Conservation (phyloP, 2,329 filamentous ascomycete species). For the Pseudocercospora ulei region DNA sequence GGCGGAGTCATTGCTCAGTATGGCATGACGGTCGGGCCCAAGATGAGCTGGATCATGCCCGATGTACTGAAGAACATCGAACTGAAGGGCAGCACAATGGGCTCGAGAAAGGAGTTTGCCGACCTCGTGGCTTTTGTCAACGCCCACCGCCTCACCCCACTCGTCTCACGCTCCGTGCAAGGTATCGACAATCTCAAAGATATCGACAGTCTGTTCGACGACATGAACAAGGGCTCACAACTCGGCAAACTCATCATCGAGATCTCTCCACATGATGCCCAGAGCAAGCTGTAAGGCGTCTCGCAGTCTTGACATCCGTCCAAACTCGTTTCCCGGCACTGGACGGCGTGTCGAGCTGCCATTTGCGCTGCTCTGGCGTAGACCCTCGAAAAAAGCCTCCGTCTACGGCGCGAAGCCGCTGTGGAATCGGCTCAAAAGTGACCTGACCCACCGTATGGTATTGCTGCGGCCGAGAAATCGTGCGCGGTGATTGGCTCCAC, state of each 20-base stretch:
- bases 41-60: slow-evolving; percentile 76
- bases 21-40: slow-evolving; percentile 80
- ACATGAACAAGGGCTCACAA: slow-evolving; percentile 75
- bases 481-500: too few relatives aligned
- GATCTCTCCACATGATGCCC: slow-evolving; percentile 38
- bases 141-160: slow-evolving; percentile 60
- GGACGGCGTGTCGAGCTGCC: too few relatives aligned
- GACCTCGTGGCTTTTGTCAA: slow-evolving; percentile 81
- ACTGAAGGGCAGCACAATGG: slow-evolving; percentile 79
- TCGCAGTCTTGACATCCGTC: too few relatives aligned
- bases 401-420: too few relatives aligned
- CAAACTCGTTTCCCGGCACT: too few relatives aligned
- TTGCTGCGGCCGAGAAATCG: too few relatives aligned
- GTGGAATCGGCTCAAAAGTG: too few relatives aligned
- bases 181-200: slow-evolving; percentile 65
- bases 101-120: slow-evolving; percentile 75
- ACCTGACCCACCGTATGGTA: too few relatives aligned
- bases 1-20: slow-evolving; percentile 81
- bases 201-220: slow-evolving; percentile 74
- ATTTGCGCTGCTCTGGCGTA: too few relatives aligned
- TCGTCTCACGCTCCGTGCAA: slow-evolving; percentile 60
- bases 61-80: slow-evolving; percentile 84
- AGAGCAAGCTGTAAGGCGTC: slow-evolving; percentile 26
- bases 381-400: too few relatives aligned
- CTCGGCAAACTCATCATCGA: slow-evolving; percentile 89